Percentiles rank a stretch among this genome's conserved stretches.
These are phyloP conservation scores for Knufia petricola DNA, from an alignment of 2,329 filamentous ascomycete species.

Conservation along the genomic window DNA sequence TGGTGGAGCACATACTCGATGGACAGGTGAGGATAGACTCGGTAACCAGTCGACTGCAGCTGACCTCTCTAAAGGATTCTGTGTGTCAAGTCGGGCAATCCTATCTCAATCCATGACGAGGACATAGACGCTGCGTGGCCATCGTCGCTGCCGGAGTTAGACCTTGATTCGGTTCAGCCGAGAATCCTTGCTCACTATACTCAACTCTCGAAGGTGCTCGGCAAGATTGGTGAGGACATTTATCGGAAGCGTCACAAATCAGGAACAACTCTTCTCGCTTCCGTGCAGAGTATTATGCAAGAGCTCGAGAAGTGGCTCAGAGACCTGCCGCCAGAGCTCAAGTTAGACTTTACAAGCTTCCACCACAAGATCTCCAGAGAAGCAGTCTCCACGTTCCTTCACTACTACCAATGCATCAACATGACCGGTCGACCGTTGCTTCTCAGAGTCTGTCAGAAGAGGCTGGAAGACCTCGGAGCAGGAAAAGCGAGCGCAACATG, in stretches of 20 bases:
- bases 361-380: conserved; percentile 38
- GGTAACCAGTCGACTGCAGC: background rate
- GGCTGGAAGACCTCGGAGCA: conserved; percentile 31
- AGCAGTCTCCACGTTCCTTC: conserved; percentile 43
- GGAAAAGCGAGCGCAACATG: conserved; percentile 34
- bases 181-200: conserved; percentile 45
- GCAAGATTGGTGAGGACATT: conserved; percentile 41
- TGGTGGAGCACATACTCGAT: conserved; percentile 52
- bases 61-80: conserved; percentile 30
- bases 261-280: conserved; percentile 39
- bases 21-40: conserved; percentile 25
- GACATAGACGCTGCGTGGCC: conserved; percentile 40
- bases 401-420: conserved; percentile 50
- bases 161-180: conserved; percentile 37
- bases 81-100: conserved; percentile 46
- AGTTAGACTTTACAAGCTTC: conserved; percentile 40
- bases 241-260: conserved; percentile 42
- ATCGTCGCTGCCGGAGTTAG: conserved; percentile 26
- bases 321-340: conserved; percentile 39
- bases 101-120: conserved; percentile 46
- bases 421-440: conserved; percentile 48
- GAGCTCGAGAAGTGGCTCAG: conserved; percentile 43
- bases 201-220: conserved; percentile 43
- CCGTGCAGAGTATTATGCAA: conserved; percentile 43
- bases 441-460: conserved; percentile 44